phyloP scores from a whole-genome alignment of 2,329 filamentous ascomycete genomes.

The Fusarium azukiicola region DNA sequence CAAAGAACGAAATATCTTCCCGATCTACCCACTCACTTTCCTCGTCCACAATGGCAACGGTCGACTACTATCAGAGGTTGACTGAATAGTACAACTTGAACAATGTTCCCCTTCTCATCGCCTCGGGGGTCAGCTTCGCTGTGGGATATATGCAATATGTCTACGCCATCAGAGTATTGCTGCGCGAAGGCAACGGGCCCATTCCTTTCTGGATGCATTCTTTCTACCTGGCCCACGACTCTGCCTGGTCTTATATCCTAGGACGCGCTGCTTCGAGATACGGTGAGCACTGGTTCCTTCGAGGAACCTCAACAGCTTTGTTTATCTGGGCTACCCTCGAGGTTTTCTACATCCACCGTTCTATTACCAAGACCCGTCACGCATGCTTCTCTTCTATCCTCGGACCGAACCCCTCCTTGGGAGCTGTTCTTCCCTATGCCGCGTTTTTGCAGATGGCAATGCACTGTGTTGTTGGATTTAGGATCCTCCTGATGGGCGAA shows the following conservation, averaged over 20 bases:
- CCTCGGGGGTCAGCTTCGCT: not conserved
- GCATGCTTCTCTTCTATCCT: conserved; percentile 1
- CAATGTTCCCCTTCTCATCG: not conserved
- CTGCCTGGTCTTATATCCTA: not conserved
- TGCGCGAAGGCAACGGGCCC: conserved; percentile 25
- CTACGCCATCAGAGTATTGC: conserved; percentile 20
- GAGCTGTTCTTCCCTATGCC: not conserved
- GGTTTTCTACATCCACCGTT: conserved; percentile 11
- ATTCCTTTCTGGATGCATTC: conserved; percentile 36
- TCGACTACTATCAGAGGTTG: not conserved
- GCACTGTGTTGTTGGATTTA: not conserved
- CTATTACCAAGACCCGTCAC: conserved; percentile 13
- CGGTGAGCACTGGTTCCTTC: conserved; percentile 9
- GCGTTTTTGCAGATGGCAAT: conserved; percentile 21
- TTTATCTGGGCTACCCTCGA: not conserved
- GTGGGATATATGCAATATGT: conserved; percentile 25
- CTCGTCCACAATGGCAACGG: not conserved
- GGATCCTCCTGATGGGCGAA: conserved; percentile 22
- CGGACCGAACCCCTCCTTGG: not conserved
- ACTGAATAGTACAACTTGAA: not conserved
- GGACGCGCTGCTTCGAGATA: not conserved
- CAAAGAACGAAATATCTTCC: not conserved
- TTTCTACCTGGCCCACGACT: conserved; percentile 26
- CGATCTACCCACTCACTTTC: not conserved
- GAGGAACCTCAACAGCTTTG: not conserved